Percentiles rank a stretch among this genome's conserved stretches.
phyloP scores from a whole-genome alignment of 1,139 yeast species.

The Komagataea norvegica region DNA sequence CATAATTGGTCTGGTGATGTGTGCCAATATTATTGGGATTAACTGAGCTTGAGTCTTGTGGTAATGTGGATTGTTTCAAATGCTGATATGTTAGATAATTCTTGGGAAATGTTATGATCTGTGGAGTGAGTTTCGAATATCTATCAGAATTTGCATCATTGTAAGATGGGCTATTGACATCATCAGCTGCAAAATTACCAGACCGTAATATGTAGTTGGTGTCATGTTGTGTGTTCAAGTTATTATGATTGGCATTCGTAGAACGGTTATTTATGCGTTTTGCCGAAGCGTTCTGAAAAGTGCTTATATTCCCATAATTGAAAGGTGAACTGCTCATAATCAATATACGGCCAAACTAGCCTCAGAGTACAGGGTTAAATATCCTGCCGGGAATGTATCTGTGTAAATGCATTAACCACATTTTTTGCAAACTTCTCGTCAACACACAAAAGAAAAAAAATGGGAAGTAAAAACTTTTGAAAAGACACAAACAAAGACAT shows the following conservation, averaged over 20 bases:
- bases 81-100: slow-evolving; percentile 1
- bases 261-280: neutral
- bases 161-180: too few species aligned
- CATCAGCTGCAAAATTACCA: too few species aligned
- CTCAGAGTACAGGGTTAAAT: too few species aligned
- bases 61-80: neutral
- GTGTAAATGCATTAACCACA: too few species aligned
- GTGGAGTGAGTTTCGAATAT: too few species aligned
- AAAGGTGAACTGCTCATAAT: neutral
- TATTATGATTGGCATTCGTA: neutral
- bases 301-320: neutral
- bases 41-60: neutral
- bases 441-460: too few species aligned
- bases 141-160: too few species aligned
- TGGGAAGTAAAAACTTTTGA: too few species aligned
- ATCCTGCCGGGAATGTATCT: too few species aligned
- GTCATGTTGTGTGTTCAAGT: neutral
- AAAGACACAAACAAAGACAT: too few species aligned
- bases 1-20: neutral
- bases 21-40: neutral
- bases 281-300: slow-evolving; percentile 1
- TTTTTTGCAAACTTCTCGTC: too few species aligned
- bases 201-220: too few species aligned
- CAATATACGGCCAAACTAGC: neutral
- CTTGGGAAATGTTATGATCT: neutral